Base-by-base conservation (phyloP, 352 stramenopile species). In the Paralagenidium karlingii region DNA sequence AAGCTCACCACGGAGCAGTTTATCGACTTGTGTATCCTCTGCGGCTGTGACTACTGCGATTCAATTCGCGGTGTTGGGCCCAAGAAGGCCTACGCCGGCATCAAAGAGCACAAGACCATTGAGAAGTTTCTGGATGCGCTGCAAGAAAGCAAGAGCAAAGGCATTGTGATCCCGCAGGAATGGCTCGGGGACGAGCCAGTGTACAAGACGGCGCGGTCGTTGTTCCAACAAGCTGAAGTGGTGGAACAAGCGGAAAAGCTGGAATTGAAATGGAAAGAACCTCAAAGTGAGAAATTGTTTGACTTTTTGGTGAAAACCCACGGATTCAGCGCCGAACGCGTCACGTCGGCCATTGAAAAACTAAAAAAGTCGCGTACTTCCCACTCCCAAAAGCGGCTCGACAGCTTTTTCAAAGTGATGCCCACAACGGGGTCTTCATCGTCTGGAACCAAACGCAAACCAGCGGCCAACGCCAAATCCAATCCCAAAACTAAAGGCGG, bases 11-110 rank as follows among this genome's bases (percentile, higher is more conserved):
- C 97, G 36, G 90, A 79, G 16, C 71, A 91, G 61, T 99, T 99
- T 58, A 90, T 99, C 10, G 96, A 99, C 64, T 63, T 99, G 38
- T 99, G 95, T 53, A 98, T 99, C 48, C 69, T 99, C 15, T 98
- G 92, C 37, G 96, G 96, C 39, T 99, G 96, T 58, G 96, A 99
- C 70, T 99, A 99, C 60, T 98, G 90, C 46, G 94, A 96, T 38
- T 96, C 76, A 20, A 99, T 99, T 61, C 81, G 82, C 16, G 95
- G 95, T 26, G 91, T 99, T 25, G 96, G 96, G 9, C 96, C 96
- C 0, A 98, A 99, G 67, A 99, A 96, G 46, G 95, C 96, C 3
- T 75, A 97, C 18, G 94, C 95, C 31, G 81, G 97, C 15, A 98
- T 99, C 43, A 85, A 92, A 38, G 88, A 98, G 47, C 82, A 99